phyloP scores from a whole-genome alignment of 495 filamentous ascomycete species.

The Aspergillus leporis region DNA sequence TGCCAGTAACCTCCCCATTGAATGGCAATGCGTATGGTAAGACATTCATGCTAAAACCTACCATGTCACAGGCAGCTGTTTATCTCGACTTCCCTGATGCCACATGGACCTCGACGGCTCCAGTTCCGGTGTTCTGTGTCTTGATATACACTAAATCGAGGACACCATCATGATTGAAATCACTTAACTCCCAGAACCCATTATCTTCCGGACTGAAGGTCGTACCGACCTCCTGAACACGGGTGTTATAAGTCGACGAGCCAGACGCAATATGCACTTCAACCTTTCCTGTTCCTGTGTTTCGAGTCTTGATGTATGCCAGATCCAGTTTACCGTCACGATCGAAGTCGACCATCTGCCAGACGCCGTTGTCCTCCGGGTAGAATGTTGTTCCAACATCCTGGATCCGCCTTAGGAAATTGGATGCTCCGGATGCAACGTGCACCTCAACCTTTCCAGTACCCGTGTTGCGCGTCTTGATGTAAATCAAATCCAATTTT shows the following conservation, averaged over 20 bases:
- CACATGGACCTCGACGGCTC: constrained; percentile 3
- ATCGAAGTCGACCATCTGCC: constrained; percentile 7
- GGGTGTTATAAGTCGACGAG: constrained; percentile 2
- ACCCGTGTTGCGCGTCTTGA: constrained; percentile 9
- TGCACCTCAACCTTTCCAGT: constrained; percentile 7
- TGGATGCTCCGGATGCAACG: constrained; percentile 5
- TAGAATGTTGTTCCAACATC: constrained; percentile 6
- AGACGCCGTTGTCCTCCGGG: constrained; percentile 2
- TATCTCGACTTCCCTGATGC: constrained; percentile 2
- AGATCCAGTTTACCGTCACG: constrained; percentile 2
- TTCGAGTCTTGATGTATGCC: constrained; percentile 5
- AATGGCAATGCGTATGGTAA: neutral
- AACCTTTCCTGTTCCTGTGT: constrained; percentile 5
- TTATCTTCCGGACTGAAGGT: constrained; percentile 7
- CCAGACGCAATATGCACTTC: constrained; percentile 8
- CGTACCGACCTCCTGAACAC: constrained; percentile 7
- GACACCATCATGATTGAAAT: constrained; percentile 3
- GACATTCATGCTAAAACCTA: neutral
- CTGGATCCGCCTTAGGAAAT: constrained; percentile 3
- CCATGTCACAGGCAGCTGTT: neutral
- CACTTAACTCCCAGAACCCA: constrained; percentile 7
- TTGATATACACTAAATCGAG: constrained; percentile 9
- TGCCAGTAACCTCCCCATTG: too few species aligned
- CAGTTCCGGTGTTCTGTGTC: constrained; percentile 6
- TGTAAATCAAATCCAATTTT: constrained; percentile 5